Percentiles rank a stretch among this genome's conserved stretches.
These are phyloP conservation scores for Pseudogymnoascus sp. DNA, from an alignment of 2,329 filamentous ascomycete genomes.

Conservation along the genomic window DNA sequence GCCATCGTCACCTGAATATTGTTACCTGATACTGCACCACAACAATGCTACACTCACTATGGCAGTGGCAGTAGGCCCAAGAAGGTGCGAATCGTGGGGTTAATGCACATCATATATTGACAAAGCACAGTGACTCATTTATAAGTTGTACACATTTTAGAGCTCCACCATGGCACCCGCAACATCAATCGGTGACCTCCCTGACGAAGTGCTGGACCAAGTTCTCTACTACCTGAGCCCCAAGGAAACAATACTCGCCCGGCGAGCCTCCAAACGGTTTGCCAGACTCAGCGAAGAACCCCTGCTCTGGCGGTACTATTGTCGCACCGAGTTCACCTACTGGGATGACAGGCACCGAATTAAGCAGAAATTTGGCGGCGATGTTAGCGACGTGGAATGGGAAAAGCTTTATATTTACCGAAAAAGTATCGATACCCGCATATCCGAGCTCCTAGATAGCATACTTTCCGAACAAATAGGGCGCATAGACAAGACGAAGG, in stretches of 20 bases:
- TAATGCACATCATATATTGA: background rate
- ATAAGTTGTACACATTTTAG: background rate
- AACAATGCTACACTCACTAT: background rate
- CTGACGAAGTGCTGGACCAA: slow-evolving; percentile 76
- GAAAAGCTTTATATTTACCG: slow-evolving; percentile 56
- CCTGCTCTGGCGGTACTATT: slow-evolving; percentile 73
- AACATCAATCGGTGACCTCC: slow-evolving; percentile 30
- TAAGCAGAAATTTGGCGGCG: slow-evolving; percentile 42
- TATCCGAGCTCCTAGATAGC: slow-evolving; percentile 50
- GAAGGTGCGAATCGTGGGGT: background rate
- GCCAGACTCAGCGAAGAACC: slow-evolving; percentile 59
- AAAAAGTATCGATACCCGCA: slow-evolving; percentile 42
- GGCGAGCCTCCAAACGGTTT: slow-evolving; percentile 53
- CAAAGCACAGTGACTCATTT: background rate
- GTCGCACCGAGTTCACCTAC: slow-evolving; percentile 56
- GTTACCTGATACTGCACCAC: background rate
- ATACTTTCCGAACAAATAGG: slow-evolving; percentile 63
- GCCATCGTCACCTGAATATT: background rate
- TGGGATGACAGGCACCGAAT: slow-evolving; percentile 66
- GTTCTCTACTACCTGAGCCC: slow-evolving; percentile 59
- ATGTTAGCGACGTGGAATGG: slow-evolving; percentile 60
- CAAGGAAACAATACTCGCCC: slow-evolving; percentile 41
- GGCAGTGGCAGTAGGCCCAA: background rate
- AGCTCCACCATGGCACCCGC: slow-evolving; percentile 2
- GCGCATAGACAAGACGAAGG: slow-evolving; percentile 59